These are phyloP conservation scores for Quercus robur DNA, from an alignment of 306 rosid species.

Conservation along the genomic window DNA sequence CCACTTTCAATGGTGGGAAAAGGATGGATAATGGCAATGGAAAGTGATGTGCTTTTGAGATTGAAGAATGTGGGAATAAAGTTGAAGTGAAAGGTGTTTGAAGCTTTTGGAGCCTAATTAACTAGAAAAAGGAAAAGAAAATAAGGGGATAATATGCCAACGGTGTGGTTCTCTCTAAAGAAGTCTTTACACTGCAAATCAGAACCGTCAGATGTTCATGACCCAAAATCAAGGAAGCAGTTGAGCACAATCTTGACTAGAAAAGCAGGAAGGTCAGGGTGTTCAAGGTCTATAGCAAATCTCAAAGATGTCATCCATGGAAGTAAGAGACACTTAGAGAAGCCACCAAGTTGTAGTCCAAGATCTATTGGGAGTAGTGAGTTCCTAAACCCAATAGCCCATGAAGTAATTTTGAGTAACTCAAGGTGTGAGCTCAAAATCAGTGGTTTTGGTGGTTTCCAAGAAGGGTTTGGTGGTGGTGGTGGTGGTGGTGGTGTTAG, in stretches of 20 bases:
- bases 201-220: slow-evolving; percentile 84
- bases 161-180: slow-evolving; percentile 82
- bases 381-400: slow-evolving; percentile 84
- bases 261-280: slow-evolving; percentile 73
- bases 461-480: slow-evolving; percentile 41
- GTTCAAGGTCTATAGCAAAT: slow-evolving; percentile 90
- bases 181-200: slow-evolving; percentile 85
- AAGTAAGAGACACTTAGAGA: slow-evolving; percentile 74
- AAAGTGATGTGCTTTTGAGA: slow-evolving; percentile 28
- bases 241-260: slow-evolving; percentile 68
- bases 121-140: not conserved
- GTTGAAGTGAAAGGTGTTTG: not conserved
- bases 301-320: slow-evolving; percentile 95
- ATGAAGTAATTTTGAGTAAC: slow-evolving; percentile 81
- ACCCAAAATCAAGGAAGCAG: slow-evolving; percentile 70
- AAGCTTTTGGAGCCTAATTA: slow-evolving; percentile 16
- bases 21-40: slow-evolving; percentile 12
- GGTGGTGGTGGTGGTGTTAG: slow-evolving; percentile 1
- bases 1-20: slow-evolving; percentile 24
- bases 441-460: slow-evolving; percentile 66
- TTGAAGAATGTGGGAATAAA: slow-evolving; percentile 5
- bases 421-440: slow-evolving; percentile 89
- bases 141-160: slow-evolving; percentile 52
- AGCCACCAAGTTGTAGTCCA: slow-evolving; percentile 85
- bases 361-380: slow-evolving; percentile 93